phyloP scores from a whole-genome alignment of 2,329 filamentous ascomycete species.

The Orbilia quercus region DNA sequence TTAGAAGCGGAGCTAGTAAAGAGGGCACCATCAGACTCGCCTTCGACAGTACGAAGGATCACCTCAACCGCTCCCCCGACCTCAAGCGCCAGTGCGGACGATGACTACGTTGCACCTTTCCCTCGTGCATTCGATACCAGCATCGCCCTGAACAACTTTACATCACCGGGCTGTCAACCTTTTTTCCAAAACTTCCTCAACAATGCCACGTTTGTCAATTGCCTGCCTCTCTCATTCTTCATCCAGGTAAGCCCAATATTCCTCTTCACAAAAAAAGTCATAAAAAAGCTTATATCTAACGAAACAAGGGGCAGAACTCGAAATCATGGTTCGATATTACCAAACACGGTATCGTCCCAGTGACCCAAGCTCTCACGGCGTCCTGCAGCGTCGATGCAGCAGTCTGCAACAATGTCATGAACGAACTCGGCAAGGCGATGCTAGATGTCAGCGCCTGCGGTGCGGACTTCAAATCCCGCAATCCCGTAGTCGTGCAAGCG shows the following conservation, averaged over 20 bases:
- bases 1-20: conserved; percentile 17
- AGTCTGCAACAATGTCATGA: conserved; percentile 75
- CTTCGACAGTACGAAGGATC: conserved; percentile 35
- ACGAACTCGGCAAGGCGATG: conserved; percentile 73
- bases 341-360: conserved; percentile 75
- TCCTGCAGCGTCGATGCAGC: conserved; percentile 77
- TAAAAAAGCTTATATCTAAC: conserved; percentile 4
- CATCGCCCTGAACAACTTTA: conserved; percentile 68
- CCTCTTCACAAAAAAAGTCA: background rate
- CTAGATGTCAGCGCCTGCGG: conserved; percentile 74
- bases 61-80: conserved; percentile 17
- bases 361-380: conserved; percentile 81
- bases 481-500: conserved; percentile 77
- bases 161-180: conserved; percentile 68
- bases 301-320: conserved; percentile 72
- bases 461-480: conserved; percentile 74
- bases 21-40: conserved; percentile 29
- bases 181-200: conserved; percentile 77
- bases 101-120: conserved; percentile 48
- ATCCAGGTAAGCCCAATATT: conserved; percentile 71
- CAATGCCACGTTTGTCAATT: conserved; percentile 75
- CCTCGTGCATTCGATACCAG: conserved; percentile 55
- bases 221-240: conserved; percentile 85
- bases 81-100: conserved; percentile 4
- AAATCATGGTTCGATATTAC: conserved; percentile 80